Evolutionary conservation across 768 basidiomycete genomes (phyloP), one percentile per base, ranked within the genome.

Genomic region (Hericium coralloides): DNA sequence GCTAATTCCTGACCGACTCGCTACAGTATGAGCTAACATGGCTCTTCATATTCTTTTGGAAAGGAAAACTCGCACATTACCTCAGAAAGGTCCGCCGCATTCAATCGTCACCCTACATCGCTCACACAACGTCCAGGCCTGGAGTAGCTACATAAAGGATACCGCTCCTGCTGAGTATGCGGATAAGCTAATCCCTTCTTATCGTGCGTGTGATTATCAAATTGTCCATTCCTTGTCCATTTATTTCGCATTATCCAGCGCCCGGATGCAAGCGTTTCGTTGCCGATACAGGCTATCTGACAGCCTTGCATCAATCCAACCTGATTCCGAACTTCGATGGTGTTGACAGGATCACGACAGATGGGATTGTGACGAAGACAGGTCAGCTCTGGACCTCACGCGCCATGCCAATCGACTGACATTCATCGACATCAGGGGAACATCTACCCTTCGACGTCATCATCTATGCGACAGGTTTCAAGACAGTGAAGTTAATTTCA

Each of bases 381-480:
- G 71, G 60, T 55, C 18, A 43, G 22, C 57, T 38, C 47, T 31
- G 31, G 31, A 9, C 31, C 31, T 31, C 31, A 31, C 31, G 31
- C 31, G 1, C 7, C 10, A 6, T 22, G 36, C 51, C 38, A 20
- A 26, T 8, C 6, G 20, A 14, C 26, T 39, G 37, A 55, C n/a
- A 2, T 25, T 45, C 23, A 36, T 26, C 12, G 43, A 22, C 15
- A 52, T 22, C 58, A 31, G 69, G 71, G 36, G 65, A 71, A 52
- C 20, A 55, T 12, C 15, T 68, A 18, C 59, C 65, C 3, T 65
- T 74, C n/a, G 72, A 74, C 50, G 62, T 70, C 4, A 69, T 74
- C 52, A 49, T 72, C 47, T 69, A 60, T 15, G 68, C 65, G 10
- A 74, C 72, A 2, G 73, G 73, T 37, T 73, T 69, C 55, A 55